A percentile compares a stretch with the other conserved stretches of the same genome.
Evolutionary conservation across 2,329 filamentous ascomycete genomes (phyloP).

Genomic region (Hymenoscyphus linearis): DNA sequence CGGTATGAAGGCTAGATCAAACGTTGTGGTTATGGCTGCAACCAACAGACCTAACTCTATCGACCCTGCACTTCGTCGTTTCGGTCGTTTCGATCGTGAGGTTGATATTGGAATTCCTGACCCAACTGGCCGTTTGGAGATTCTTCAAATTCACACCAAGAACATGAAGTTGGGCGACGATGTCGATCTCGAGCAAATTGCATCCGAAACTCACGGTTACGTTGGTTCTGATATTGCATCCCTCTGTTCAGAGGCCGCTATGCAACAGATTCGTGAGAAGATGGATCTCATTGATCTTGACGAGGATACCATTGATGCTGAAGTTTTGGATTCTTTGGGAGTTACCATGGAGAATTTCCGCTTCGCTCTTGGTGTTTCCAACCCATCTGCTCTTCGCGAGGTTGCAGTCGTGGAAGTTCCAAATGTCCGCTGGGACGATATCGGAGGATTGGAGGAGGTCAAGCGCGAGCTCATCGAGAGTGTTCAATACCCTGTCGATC

Average conservation of each 20-base stretch:
- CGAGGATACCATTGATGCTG: slow-evolving; percentile 97
- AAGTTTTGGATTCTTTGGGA: slow-evolving; percentile 95
- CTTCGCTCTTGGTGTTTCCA: slow-evolving; percentile 94
- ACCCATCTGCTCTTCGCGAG: slow-evolving; percentile 96
- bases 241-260: slow-evolving; percentile 96
- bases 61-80: slow-evolving; percentile 93
- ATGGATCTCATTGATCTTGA: slow-evolving; percentile 99
- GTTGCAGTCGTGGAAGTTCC: slow-evolving; percentile 98
- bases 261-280: slow-evolving; percentile 99
- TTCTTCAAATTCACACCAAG: slow-evolving; percentile 99
- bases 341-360: slow-evolving; percentile 99
- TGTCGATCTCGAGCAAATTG: slow-evolving; percentile 94
- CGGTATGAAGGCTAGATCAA: slow-evolving; percentile 98
- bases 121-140: slow-evolving; percentile 96
- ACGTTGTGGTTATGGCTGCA: slow-evolving; percentile 98
- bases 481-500: slow-evolving; percentile 98
- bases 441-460: slow-evolving; percentile 95
- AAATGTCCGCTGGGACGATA: slow-evolving; percentile 99
- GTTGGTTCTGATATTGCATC: slow-evolving; percentile 98
- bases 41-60: slow-evolving; percentile 99
- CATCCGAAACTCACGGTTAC: slow-evolving; percentile 96
- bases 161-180: slow-evolving; percentile 99
- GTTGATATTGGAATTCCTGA: slow-evolving; percentile 98
- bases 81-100: slow-evolving; percentile 97
- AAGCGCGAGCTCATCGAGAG: slow-evolving; percentile 99